Conservation (phyloP, 495 filamentous ascomycete genomes). For the Friedmanniomyces simplex region DNA sequence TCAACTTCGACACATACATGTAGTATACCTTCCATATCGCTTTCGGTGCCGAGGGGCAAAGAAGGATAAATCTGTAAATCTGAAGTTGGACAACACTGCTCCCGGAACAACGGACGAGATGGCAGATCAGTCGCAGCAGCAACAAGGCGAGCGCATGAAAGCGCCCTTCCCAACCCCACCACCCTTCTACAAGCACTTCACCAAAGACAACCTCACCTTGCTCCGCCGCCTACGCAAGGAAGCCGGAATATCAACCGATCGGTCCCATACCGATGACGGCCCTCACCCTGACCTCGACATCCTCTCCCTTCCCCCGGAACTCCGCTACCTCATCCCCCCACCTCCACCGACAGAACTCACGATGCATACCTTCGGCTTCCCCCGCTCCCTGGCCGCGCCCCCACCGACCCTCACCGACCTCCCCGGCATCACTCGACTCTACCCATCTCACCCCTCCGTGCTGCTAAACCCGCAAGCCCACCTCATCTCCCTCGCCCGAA, state of each 20-base stretch:
- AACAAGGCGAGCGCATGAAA: slow-evolving; percentile 1
- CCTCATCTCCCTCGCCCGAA: slow-evolving; percentile 69
- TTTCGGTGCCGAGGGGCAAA: too few relatives aligned
- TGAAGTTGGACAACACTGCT: too few relatives aligned
- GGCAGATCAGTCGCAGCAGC: background rate
- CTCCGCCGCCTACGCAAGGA: slow-evolving; percentile 42
- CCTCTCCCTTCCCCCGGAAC: slow-evolving; percentile 54
- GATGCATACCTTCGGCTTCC: slow-evolving; percentile 65
- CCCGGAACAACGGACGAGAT: background rate
- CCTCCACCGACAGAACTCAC: slow-evolving; percentile 51
- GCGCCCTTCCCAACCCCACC: slow-evolving; percentile 69
- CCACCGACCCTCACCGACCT: slow-evolving; percentile 31
- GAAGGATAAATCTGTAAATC: too few relatives aligned
- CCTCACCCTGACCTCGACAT: slow-evolving; percentile 31
- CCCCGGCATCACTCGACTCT: slow-evolving; percentile 12
- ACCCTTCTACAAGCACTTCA: slow-evolving; percentile 85
- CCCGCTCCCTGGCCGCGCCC: slow-evolving; percentile 54
- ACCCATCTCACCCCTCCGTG: slow-evolving; percentile 18
- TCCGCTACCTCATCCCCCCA: slow-evolving; percentile 74
- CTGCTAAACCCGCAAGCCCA: slow-evolving; percentile 61
- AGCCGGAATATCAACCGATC: background rate
- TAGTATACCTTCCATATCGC: too few relatives aligned
- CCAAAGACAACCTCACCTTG: slow-evolving; percentile 58
- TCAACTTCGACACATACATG: too few relatives aligned
- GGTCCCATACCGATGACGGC: slow-evolving; percentile 25